phyloP scores from a whole-genome alignment of 345 rosid genomes.

The Dipteronia sinensis region DNA sequence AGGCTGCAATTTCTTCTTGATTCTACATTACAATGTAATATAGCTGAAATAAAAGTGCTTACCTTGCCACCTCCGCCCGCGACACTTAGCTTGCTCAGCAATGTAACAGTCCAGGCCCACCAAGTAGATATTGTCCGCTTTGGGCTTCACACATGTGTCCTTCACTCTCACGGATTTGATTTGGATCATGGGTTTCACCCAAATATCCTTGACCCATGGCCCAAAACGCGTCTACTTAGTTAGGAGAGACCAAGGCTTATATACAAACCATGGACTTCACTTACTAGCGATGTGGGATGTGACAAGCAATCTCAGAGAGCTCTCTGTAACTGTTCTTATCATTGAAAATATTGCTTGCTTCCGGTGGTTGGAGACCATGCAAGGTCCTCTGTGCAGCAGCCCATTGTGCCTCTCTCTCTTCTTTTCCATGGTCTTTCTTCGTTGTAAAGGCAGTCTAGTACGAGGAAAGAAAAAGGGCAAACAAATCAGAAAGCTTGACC shows the following conservation, averaged over 20 bases:
- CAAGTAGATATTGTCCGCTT: too few relatives aligned
- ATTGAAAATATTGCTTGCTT: conserved; percentile 41
- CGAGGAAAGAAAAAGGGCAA: conserved; percentile 1
- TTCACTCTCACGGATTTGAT: too few relatives aligned
- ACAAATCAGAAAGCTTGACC: not conserved
- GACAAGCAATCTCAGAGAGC: conserved; percentile 88
- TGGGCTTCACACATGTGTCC: too few relatives aligned
- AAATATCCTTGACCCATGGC: too few relatives aligned
- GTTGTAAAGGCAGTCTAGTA: conserved; percentile 84
- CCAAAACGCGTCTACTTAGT: too few relatives aligned
- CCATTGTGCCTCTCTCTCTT: conserved; percentile 96
- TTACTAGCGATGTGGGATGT: too few relatives aligned
- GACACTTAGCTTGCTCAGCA: conserved; percentile 97
- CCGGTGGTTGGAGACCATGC: conserved; percentile 89
- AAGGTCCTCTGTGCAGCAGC: conserved; percentile 90
- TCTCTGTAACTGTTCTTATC: conserved; percentile 80
- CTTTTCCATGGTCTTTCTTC: conserved; percentile 89
- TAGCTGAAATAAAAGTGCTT: conserved; percentile 13
- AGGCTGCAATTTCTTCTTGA: conserved; percentile 1
- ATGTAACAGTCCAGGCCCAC: too few relatives aligned
- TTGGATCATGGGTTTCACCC: too few relatives aligned
- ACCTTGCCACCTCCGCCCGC: conserved; percentile 99
- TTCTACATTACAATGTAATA: not conserved
- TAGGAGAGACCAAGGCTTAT: too few relatives aligned
- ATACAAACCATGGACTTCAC: too few relatives aligned